These are phyloP conservation scores for Pythium oligandrum DNA, from an alignment of 352 stramenopile species.

Conservation along the genomic window DNA sequence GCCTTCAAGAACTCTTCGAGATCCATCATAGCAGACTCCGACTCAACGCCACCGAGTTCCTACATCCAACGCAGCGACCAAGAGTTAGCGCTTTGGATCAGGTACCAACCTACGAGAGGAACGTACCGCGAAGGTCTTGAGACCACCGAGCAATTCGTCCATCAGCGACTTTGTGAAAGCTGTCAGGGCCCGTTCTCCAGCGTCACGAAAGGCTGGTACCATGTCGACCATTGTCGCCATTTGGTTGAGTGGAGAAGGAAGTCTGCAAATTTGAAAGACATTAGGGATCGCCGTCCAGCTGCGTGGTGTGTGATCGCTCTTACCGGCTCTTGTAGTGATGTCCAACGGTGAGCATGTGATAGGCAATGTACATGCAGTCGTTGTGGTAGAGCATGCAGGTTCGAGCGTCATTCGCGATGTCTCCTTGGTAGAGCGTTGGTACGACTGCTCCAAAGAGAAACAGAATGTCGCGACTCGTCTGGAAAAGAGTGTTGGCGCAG, in stretches of 20 bases:
- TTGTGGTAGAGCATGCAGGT: conserved; percentile 83
- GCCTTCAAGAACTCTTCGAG: conserved; percentile 58
- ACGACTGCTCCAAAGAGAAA: conserved; percentile 70
- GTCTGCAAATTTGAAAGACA: conserved; percentile 13
- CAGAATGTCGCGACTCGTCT: conserved; percentile 72
- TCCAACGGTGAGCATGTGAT: conserved; percentile 76
- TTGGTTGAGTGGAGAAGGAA: conserved; percentile 46
- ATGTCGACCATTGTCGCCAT: conserved; percentile 80
- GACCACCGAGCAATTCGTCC: conserved; percentile 35
- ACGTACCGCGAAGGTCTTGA: conserved; percentile 43
- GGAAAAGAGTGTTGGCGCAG: conserved; percentile 60
- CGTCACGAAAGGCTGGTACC: conserved; percentile 59
- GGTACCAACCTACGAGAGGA: neutral
- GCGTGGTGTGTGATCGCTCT: conserved; percentile 1
- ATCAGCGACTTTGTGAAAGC: conserved; percentile 33
- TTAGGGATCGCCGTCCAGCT: no score
- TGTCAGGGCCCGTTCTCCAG: conserved; percentile 48
- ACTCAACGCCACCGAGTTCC: conserved; percentile 15
- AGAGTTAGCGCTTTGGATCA: no score
- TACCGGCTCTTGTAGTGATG: conserved; percentile 71
- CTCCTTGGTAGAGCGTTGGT: conserved; percentile 56
- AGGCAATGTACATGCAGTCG: conserved; percentile 75
- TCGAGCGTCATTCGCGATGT: conserved; percentile 58
- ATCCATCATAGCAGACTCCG: conserved; percentile 3
- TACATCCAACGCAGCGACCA: neutral